phyloP scores from a whole-genome alignment of 352 stramenopile genomes.

The Phytophthora litchii region DNA sequence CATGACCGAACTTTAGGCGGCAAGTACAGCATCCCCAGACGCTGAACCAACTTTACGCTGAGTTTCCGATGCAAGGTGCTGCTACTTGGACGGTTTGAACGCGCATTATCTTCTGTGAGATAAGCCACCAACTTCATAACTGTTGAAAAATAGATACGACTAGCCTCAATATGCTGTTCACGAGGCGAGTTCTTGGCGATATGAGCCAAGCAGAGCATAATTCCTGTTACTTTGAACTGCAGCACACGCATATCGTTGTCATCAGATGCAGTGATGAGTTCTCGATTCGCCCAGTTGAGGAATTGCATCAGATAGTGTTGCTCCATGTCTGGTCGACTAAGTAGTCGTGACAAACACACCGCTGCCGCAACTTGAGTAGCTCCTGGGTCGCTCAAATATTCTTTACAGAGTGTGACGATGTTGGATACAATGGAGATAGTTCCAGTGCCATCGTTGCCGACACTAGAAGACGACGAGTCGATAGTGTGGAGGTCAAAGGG shows the following conservation, averaged over 20 bases:
- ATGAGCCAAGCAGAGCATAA: conserved; percentile 82
- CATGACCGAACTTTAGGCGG: conserved; percentile 94
- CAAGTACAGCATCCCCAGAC: conserved; percentile 94
- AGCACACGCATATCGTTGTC: conserved; percentile 46
- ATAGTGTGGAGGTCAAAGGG: conserved; percentile 97
- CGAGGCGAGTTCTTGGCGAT: conserved; percentile 81
- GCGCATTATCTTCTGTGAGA: conserved; percentile 60
- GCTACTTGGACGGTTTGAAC: conserved; percentile 47
- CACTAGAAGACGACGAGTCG: conserved; percentile 80
- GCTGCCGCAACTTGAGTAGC: conserved; percentile 92
- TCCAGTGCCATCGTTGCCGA: conserved; percentile 17
- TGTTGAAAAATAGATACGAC: conserved; percentile 73
- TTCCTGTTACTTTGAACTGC: conserved; percentile 82
- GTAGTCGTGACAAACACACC: conserved; percentile 93
- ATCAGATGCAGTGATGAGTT: conserved; percentile 48
- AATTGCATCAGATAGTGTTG: conserved; percentile 90
- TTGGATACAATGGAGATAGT: conserved; percentile 74
- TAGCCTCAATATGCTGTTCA: conserved; percentile 71
- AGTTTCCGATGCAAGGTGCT: conserved; percentile 93
- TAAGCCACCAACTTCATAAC: conserved; percentile 75
- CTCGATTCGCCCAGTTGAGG: conserved; percentile 83
- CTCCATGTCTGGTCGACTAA: conserved; percentile 97
- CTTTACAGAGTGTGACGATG: conserved; percentile 86
- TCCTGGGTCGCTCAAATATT: conserved; percentile 84
- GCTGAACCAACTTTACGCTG: conserved; percentile 97